Base-by-base conservation (phyloP, 2,329 filamentous ascomycete species). In the Samsoniella hepiali region DNA sequence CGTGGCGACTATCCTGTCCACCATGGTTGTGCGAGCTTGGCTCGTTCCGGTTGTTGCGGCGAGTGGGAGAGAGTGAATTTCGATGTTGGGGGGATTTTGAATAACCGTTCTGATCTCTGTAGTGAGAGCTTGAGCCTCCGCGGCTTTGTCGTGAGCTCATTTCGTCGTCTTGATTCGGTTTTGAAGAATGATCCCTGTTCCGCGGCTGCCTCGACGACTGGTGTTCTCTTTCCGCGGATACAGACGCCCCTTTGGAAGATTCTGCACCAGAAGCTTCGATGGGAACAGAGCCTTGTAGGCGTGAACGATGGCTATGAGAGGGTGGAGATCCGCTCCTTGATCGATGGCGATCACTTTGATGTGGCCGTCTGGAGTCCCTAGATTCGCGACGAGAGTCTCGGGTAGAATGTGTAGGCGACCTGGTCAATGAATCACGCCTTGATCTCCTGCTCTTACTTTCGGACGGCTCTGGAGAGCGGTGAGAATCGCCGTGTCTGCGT, bases 151-250 rank as follows among this genome's bases (percentile, higher is more conserved):
- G 75, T 15, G 78, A 76, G 22, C 74, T 73, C 78, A 83, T 81
- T 38, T 81, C 81, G 63, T 82, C 80, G 68, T 84, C 81, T 45
- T 81, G 73, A 57, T 81, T 82, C 13, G 82, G 81, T 11, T 79
- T 77, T 22, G 80, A 80, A 22, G 82, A 80, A 51, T 76, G 75
- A 54, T 76, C 50, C 6, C 17, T 71, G 68, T 17, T 75, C 74
- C 56, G 58, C 3, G 34, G 59, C 78, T 73, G 58, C 75, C 79
- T 54, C 79, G 51, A 15, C 4, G 42, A 50, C 15, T 56, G 51
- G 51, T 50, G 38, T 17, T 61, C 51, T 42, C 51, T 80, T 5
- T 77, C 74, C n/a, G 77, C 77, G n/a, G 77, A 79, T 15, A 72
- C 73, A 38, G 73, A 71, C 59, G 29, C 70, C 68, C 15, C 75